Evolutionary conservation across 176 grass and related monocot genomes (phyloP), one percentile per base, ranked within the genome.

Genomic region (Leersia perrieri): DNA sequence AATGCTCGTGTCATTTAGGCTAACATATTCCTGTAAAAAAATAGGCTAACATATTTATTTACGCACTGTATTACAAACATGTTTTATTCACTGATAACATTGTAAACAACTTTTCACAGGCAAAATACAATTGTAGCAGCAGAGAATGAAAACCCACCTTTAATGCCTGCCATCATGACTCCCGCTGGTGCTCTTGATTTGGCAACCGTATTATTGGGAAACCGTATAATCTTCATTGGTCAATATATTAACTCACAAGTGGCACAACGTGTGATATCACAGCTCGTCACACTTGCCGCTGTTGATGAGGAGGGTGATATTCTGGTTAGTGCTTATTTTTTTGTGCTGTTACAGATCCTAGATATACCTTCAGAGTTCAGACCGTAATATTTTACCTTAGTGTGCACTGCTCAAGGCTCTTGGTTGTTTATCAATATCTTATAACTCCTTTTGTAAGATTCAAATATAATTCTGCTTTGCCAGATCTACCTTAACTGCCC

Each of bases 141-240:
- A 16, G 60, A 76, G 85, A 91, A 75, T 36, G 95, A 90, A 73
- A 95, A 99, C 73, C 96, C 96, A 62, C 90, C 96, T 78, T 83
- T 99, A 82, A 95, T 91, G 90, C 96, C 96, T 78, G 82, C 81
- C 61, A 82, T 99, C 47, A 82, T 83, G 80, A 95, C 92, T 66
- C 88, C 96, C 66, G 72, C 7, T 45, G 96, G 96, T 35, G 75
- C 90, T n/a, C 76, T 95, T 77, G 88, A 99, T 93, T 80, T 99
- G 36, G 69, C 79, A 66, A 87, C 90, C 33, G 86, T 93, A 73
- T 76, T 99, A 38, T 77, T 99, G 44, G 88, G 88, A 32, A 99
- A 99, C 78, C 90, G 92, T 51, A 88, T 92, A 47, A 95, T 99
- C 78, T 95, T 95, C 73, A 93, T 99, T 87, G 92, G 92, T 66